Evolutionary conservation across 2,329 filamentous ascomycete genomes (phyloP), one percentile per base, ranked within the genome.

Genomic region (Alternaria metachromatica): DNA sequence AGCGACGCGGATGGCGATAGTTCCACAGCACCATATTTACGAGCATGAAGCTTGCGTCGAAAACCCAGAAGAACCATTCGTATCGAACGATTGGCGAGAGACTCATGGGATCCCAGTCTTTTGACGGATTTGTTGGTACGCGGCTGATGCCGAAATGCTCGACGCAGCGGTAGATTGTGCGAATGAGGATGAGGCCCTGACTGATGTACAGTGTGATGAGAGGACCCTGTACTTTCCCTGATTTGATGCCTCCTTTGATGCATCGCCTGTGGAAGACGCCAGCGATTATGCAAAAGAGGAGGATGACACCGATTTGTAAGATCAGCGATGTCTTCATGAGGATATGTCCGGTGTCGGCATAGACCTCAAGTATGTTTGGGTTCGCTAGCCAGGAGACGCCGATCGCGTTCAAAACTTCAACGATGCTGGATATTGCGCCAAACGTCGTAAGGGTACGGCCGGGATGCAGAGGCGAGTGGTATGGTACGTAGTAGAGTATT

Each of bases 401-500:
- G 58, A 84, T 82, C 5, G 77, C 83, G 13, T 84, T 85, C 18
- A 87, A 74, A 13, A 82, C 64, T 43, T 87, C 83, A 15, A 89
- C 81, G 0, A 82, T 70, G 2, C 77, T 67, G 30, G 87, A 85
- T n/a, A 86, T 73, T 5, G 82, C 72, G 21, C 89, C 80, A 67
- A 89, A 86, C 3, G 82, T 83, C 67, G 87, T 88, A 68, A 89
- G 85, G 5, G 87, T 80, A 6, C 85, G 82, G 3, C 85, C 85
- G 0, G 86, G 86, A 63, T 87, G 84, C 8, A 87, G 81, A 0
- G 87, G 87, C 0, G 87, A 82, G 66, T 84, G 82, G 72, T 88
- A 86, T 0, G 87, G 87, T 2, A 87, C 80, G 75, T 89, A 90
- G 73, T 85, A 85, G 26, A 89, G 80, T 12, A 87, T 80, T 8